phyloP scores from a whole-genome alignment of 495 filamentous ascomycete genomes.

The Pseudoneurospora amorphoporcata region DNA sequence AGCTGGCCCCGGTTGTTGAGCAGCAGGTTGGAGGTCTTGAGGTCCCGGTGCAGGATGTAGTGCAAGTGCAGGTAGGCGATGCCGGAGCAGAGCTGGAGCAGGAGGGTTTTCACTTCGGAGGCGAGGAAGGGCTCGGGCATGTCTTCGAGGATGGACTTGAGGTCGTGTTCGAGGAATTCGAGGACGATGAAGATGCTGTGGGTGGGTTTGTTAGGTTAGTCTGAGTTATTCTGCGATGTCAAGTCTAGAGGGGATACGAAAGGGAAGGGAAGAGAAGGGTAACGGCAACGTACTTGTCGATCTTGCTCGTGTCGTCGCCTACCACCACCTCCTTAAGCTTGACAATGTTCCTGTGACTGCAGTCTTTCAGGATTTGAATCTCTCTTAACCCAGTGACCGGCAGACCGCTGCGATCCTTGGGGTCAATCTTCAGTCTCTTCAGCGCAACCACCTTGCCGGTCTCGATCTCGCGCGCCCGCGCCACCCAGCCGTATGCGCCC shows the following conservation, averaged over 20 bases:
- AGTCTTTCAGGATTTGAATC: constrained; percentile 51
- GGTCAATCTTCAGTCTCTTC: constrained; percentile 91
- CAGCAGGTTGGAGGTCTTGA: constrained; percentile 93
- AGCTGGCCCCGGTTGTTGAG: constrained; percentile 92
- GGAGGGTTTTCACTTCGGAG: constrained; percentile 85
- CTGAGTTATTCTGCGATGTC: not conserved
- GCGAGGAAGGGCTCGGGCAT: constrained; percentile 91
- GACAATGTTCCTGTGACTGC: constrained; percentile 65
- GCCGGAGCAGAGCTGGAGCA: constrained; percentile 72
- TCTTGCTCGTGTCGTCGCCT: constrained; percentile 49
- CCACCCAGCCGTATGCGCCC: constrained; percentile 91
- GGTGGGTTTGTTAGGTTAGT: constrained; percentile 1
- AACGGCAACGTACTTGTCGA: constrained; percentile 53
- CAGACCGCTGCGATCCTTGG: constrained; percentile 65
- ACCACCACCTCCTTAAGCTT: constrained; percentile 77
- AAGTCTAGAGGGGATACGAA: not conserved
- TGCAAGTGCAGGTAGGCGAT: constrained; percentile 77
- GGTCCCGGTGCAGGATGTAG: constrained; percentile 93
- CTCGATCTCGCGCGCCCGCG: constrained; percentile 64
- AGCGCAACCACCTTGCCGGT: constrained; percentile 86
- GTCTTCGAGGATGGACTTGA: constrained; percentile 85
- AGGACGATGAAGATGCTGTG: constrained; percentile 86
- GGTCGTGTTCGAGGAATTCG: constrained; percentile 97
- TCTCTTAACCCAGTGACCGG: constrained; percentile 89
- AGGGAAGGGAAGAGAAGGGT: constrained; percentile 5